phyloP scores from a whole-genome alignment of 345 rosid genomes.

The Streptanthus diversifolius region DNA sequence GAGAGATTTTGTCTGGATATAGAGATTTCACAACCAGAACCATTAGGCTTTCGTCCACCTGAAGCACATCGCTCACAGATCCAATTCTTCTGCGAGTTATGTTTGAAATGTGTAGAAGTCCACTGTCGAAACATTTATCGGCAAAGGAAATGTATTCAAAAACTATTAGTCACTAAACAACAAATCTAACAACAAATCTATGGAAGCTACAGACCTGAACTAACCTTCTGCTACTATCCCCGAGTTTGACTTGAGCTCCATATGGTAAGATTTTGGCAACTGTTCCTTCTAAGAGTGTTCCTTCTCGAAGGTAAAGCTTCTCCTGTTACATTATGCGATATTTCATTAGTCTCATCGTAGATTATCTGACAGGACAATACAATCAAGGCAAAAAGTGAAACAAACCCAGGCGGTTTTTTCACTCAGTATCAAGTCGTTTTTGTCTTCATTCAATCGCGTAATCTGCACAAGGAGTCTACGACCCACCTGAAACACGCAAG shows the following conservation, averaged over 20 bases:
- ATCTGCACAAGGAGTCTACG: conserved; percentile 52
- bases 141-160: not conserved
- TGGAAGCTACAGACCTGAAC: not conserved
- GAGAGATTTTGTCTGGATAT: conserved; percentile 75
- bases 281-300: conserved; percentile 83
- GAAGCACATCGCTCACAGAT: conserved; percentile 60
- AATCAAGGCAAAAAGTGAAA: not conserved
- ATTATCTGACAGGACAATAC: not conserved
- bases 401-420: conserved; percentile 82
- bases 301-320: conserved; percentile 69
- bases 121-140: conserved; percentile 41
- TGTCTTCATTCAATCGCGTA: conserved; percentile 59
- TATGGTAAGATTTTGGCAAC: conserved; percentile 70
- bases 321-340: conserved; percentile 47
- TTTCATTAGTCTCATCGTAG: not conserved
- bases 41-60: conserved; percentile 66
- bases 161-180: not conserved
- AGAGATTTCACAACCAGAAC: conserved; percentile 75
- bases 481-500: conserved; percentile 50
- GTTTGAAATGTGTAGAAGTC: conserved; percentile 87
- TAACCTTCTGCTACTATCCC: conserved; percentile 78
- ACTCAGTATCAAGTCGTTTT: conserved; percentile 74
- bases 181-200: not conserved
- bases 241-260: conserved; percentile 87
- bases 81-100: conserved; percentile 50